Base-by-base conservation (phyloP, 768 basidiomycete genomes). In the Myochromella boudieri region DNA sequence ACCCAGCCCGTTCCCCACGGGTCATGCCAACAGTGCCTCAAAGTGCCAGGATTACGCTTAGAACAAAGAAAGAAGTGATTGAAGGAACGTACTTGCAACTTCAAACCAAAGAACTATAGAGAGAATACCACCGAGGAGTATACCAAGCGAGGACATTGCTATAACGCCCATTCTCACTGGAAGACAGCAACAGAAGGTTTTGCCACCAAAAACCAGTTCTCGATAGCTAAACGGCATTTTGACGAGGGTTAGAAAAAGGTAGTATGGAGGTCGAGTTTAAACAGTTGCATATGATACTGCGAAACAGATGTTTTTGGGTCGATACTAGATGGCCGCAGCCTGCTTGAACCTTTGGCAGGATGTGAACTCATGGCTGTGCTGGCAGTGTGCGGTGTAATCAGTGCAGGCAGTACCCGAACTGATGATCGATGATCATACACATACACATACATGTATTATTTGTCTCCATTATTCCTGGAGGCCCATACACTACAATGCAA, bases 131-230 rank as follows among this genome's bases (percentile, higher is more conserved):
- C 81, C 69, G 24, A 84, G 64, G 15, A 84, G 52, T 44, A 83
- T 74, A 1, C 76, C 76, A 6, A 85, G 61, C 2, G 75, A 47
- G 22, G 81, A 71, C 70, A 82, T 74, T 34, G 76, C 54, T 36
- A 81, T 67, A 25, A 85, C 82, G 26, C 85, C 82, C 4, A 78
- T 45, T 46, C 84, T 75, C 5, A 84, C 81, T 22, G 82, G 82
- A 50, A 85, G 60, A 53, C 84, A 84, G 54, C 71, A 84, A 57
- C 84, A 86, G 59, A 77, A 85, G 3, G 68, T 75, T 27, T 55
- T 69, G n/a, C 78, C 74, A 21, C 72, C 75, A 37, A 77, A 74
- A 37, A 82, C 62, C 37, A 75, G 62, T 25, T 68, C 66, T 45
- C 65, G 68, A 57, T 76, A 64, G 57, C 71, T 72, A 61, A 74